Evolutionary conservation across 208 protist species (phyloP), one percentile per base, ranked within the genome.

Genomic region (Strigomonas culicis): DNA sequence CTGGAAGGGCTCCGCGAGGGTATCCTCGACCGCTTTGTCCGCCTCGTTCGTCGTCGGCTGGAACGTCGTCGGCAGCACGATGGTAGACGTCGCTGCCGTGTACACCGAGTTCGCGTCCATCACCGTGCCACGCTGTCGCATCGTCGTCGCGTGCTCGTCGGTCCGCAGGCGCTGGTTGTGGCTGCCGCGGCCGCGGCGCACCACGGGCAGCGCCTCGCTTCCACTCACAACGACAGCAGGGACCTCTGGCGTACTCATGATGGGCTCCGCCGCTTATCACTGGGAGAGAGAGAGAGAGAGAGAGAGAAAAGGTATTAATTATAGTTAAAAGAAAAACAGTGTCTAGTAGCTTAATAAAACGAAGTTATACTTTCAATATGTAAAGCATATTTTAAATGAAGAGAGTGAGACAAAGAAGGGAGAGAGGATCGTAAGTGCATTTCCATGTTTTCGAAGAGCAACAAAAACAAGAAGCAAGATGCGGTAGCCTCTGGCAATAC

Each of bases 161-260:
- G 83, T 89, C 53, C 78, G 88, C 25, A 94, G 76, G 27, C 77
- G 73, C 47, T 80, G 77, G 27, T 72, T 71, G 57, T 92, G 91
- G 24, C 74, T 82, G 6, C 88, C 88, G 11, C 88, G 80, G 1
- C 88, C 88, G 19, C 84, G 78, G 36, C 88, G 84, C 28, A 86
- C 72, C 1, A 76, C 66, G 24, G 75, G 55, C 1, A 71, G 15
- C 24, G 72, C 44, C 22, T 43, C 6, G 22, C 28, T 39, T 30
- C n/a, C 22, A 4, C 59, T 32, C 0, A 32, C 22, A 44, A 4
- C 57, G 57, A 1, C 27, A 50, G 17, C 4, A 13, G 58, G 47
- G 39, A 22, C 15, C 52, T 58, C 36, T 58, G 52, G 52, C 25
- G 30, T 58, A n/a, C 25, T 22, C 36, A 22, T 41, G 25, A 19